Conservation (phyloP, 768 basidiomycete genomes). For the Suillus plorans region DNA sequence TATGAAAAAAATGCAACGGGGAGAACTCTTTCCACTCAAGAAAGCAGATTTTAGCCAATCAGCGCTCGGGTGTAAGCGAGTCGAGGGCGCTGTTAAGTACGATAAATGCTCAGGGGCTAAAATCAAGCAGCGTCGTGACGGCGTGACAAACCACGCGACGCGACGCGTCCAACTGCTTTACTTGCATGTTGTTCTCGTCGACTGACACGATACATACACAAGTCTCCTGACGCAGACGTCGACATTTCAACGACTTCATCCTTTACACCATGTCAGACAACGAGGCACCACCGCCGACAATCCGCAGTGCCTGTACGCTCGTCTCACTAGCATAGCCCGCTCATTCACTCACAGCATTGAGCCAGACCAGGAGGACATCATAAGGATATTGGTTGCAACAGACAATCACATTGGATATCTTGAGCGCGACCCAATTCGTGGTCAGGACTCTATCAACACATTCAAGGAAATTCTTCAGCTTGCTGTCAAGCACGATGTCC, state of each 20-base stretch:
- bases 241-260: background rate
- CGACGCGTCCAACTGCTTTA: background rate
- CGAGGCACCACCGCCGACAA: background rate
- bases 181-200: background rate
- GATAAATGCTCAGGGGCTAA: background rate
- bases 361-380: conserved; percentile 63
- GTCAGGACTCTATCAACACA: conserved; percentile 93
- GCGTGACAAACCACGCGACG: conserved; percentile 2
- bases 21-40: background rate
- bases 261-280: background rate
- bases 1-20: no score
- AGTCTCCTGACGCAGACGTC: background rate
- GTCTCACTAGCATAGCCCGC: background rate
- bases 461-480: conserved; percentile 93
- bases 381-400: conserved; percentile 86
- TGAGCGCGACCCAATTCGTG: conserved; percentile 91
- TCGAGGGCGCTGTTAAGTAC: no score
- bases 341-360: background rate
- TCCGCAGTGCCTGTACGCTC: background rate
- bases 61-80: no score
- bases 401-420: conserved; percentile 96
- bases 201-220: background rate
- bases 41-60: no score
- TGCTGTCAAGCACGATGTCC: conserved; percentile 83
- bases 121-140: background rate